Evolutionary conservation across 179 eudicot genomes (phyloP), one percentile per base, ranked within the genome.

Genomic region (Dionaea muscipula): DNA sequence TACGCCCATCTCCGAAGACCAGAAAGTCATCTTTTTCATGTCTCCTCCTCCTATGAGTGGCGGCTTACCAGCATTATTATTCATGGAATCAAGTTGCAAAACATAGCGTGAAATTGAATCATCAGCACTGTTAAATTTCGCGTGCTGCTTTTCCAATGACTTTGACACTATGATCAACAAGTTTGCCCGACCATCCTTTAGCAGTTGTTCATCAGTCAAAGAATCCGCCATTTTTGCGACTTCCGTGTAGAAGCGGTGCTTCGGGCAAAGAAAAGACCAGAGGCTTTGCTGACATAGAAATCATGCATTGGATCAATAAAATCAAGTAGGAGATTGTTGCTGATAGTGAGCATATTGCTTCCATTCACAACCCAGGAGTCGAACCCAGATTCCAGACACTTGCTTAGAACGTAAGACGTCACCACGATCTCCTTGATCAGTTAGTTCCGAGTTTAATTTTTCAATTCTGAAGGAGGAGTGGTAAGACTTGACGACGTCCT

Each of bases 321-420:
- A 61, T 68, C 70, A 36, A 70, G 38, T 53, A 71, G 63, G 13
- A 71, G 68, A 47, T 64, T 56, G 55, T 40, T 55, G 37, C 65
- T 76, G 52, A 70, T 51, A 3, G 78, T 78, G 60, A 86, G 46
- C 69, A 61, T 63, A 75, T 82, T 68, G 55, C n/a, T n/a, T n/a
- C 79, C 75, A 47, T 79, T 68, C 28, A 80, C 43, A 47, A 86
- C 61, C 84, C 82, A 90, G 12, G 76, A 55, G 41, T 70, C 74
- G 49, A 78, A 79, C 49, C 77, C 79, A 17, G 75, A 72, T 47
- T 82, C 89, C 63, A 93, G 67, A 53, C 74, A 60, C 55, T 76
- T 75, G 37, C 74, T 74, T 20, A 76, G 64, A 0, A 77, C 71
- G 63, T 65, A 66, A 11, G 88, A 73, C 54, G 67, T 77, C 52